Percentiles rank a stretch among this genome's conserved stretches.
phyloP scores from a whole-genome alignment of 2,329 filamentous ascomycete genomes.

The Periconia sp. region DNA sequence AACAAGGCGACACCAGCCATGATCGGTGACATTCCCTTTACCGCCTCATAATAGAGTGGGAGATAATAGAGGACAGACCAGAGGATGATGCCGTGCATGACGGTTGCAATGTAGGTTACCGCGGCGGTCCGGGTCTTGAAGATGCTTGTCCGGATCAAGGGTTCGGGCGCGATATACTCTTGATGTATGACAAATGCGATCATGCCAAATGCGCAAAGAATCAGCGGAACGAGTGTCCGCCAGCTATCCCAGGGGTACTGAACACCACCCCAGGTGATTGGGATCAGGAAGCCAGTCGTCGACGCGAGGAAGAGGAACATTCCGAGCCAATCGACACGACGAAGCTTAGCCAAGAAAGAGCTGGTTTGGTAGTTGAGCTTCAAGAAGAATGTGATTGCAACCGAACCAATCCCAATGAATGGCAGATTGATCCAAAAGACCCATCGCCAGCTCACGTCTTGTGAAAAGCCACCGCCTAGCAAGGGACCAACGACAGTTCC shows the following conservation, averaged over 20 bases:
- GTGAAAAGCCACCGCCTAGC: conserved; percentile 59
- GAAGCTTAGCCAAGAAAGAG: conserved; percentile 56
- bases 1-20: conserved; percentile 49
- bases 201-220: conserved; percentile 61
- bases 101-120: conserved; percentile 59
- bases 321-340: conserved; percentile 68
- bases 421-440: conserved; percentile 71
- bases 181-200: conserved; percentile 63
- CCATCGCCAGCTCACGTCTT: conserved; percentile 64
- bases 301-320: conserved; percentile 66
- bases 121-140: conserved; percentile 58
- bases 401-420: conserved; percentile 57
- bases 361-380: conserved; percentile 57
- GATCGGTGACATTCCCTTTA: conserved; percentile 47
- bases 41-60: conserved; percentile 51
- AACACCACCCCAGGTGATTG: conserved; percentile 69
- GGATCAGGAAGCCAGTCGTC: conserved; percentile 65
- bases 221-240: conserved; percentile 66
- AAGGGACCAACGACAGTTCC: conserved; percentile 61
- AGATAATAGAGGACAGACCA: conserved; percentile 51
- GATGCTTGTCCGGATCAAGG: conserved; percentile 54
- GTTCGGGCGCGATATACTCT: conserved; percentile 56
- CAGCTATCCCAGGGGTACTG: conserved; percentile 70
- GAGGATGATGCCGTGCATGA: conserved; percentile 63
- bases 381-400: conserved; percentile 60